Evolutionary conservation across 2,329 filamentous ascomycete species (phyloP).

Genomic region (Chaetomiaceae sp.): DNA sequence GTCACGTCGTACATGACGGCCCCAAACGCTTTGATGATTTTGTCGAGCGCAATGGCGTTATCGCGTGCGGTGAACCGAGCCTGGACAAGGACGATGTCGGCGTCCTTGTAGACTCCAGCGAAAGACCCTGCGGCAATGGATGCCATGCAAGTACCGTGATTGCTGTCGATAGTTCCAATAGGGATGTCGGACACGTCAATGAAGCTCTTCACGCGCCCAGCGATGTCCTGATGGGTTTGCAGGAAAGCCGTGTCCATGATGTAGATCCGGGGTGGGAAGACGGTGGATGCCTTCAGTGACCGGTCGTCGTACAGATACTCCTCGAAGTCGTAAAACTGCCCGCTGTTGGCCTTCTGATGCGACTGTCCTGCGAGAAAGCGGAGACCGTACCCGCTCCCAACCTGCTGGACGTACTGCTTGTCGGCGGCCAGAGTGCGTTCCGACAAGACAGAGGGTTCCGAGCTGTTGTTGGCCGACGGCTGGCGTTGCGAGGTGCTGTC

Average conservation of each 20-base stretch:
- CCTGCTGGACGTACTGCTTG: neutral
- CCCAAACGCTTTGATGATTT: neutral
- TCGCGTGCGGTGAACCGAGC: neutral
- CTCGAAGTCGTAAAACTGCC: slow-evolving; percentile 1
- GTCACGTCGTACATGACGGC: neutral
- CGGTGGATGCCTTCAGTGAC: neutral
- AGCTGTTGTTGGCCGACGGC: neutral
- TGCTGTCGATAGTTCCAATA: neutral
- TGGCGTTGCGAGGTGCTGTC: neutral
- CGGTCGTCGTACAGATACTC: slow-evolving; percentile 1
- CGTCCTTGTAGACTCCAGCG: neutral
- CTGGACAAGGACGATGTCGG: neutral
- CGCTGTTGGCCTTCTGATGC: neutral
- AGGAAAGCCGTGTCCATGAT: neutral
- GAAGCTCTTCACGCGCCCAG: neutral
- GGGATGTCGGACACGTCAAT: neutral
- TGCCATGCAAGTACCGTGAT: slow-evolving; percentile 1
- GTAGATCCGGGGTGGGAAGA: neutral
- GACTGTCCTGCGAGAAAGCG: neutral
- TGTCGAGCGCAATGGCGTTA: neutral
- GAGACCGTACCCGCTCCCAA: neutral
- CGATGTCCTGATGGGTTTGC: neutral
- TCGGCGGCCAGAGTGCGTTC: neutral
- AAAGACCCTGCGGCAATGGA: neutral
- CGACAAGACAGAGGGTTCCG: neutral